Conservation (phyloP, 1,284 basidiomycete species). For the Leccinum subspadiceum region DNA sequence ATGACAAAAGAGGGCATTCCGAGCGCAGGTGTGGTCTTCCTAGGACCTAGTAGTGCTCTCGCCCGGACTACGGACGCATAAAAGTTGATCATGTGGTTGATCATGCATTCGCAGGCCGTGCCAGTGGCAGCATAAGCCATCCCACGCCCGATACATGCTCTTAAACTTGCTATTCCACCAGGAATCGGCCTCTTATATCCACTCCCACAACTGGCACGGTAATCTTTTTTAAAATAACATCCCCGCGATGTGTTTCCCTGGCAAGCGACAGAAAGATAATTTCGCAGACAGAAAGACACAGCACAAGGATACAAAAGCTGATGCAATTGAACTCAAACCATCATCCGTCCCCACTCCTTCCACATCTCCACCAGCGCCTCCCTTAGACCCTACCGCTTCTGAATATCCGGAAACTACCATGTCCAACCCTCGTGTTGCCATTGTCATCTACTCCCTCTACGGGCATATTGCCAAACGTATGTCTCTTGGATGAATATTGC, state of each 20-base stretch:
- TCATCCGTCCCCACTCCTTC: conserved; percentile 10
- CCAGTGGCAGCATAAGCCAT: conserved; percentile 11
- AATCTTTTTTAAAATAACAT: conserved; percentile 1
- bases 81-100: conserved; percentile 17
- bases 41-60: not conserved
- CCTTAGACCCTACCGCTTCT: conserved; percentile 1
- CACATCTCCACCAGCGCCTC: not conserved
- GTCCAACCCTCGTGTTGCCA: conserved; percentile 62
- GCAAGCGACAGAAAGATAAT: conserved; percentile 38
- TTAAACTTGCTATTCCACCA: not conserved
- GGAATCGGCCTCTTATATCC: conserved; percentile 1
- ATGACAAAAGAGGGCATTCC: conserved; percentile 6
- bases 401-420: conserved; percentile 8
- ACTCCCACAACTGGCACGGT: conserved; percentile 5
- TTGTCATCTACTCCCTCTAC: conserved; percentile 82
- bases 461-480: conserved; percentile 74
- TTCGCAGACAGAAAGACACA: conserved; percentile 29
- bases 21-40: conserved; percentile 1
- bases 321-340: conserved; percentile 6
- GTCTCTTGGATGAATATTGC: conserved; percentile 27
- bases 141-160: conserved; percentile 23
- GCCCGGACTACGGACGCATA: conserved; percentile 9
- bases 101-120: conserved; percentile 13
- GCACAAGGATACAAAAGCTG: conserved; percentile 19
- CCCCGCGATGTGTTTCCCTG: conserved; percentile 41